Evolutionary conservation across 2,329 filamentous ascomycete genomes (phyloP).

Genomic region (Dryadomyces quercivorus): DNA sequence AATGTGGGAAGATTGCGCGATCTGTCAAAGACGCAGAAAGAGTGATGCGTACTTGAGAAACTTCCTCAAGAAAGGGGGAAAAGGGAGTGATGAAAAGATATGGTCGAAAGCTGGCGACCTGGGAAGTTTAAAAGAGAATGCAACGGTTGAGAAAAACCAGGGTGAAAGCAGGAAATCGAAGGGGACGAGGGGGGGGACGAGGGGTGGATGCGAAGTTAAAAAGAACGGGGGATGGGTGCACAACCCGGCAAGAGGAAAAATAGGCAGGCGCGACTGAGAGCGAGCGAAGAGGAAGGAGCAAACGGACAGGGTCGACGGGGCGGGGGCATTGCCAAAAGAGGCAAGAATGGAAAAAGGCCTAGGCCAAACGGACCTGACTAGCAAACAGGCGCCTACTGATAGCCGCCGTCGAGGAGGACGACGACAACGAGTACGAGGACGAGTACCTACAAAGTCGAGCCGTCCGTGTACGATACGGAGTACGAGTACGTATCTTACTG

Average conservation of each 20-base stretch:
- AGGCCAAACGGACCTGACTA: neutral
- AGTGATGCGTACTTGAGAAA: constrained; percentile 22
- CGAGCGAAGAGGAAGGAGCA: neutral
- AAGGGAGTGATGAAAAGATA: constrained; percentile 2
- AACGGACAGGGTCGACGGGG: neutral
- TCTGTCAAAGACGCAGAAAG: constrained; percentile 42
- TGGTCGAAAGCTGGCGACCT: constrained; percentile 10
- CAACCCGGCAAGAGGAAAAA: neutral
- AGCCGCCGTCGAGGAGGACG: neutral
- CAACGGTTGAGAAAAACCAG: constrained; percentile 5
- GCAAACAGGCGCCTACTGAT: too few species aligned
- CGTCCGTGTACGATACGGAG: too few species aligned
- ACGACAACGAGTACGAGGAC: too few species aligned
- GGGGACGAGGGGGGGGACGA: neutral
- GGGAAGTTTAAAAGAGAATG: constrained; percentile 7
- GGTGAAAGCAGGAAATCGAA: neutral
- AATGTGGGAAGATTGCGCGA: constrained; percentile 17
- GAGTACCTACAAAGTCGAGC: too few species aligned
- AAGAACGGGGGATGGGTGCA: neutral
- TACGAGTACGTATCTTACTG: too few species aligned
- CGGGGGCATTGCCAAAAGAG: neutral
- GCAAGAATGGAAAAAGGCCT: neutral
- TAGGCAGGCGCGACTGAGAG: neutral
- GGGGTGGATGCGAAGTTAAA: constrained; percentile 1
- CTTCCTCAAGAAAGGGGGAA: constrained; percentile 11